Conservation (phyloP, 371 early-diverging fungal species). For the Lichtheimia hyalospora region DNA sequence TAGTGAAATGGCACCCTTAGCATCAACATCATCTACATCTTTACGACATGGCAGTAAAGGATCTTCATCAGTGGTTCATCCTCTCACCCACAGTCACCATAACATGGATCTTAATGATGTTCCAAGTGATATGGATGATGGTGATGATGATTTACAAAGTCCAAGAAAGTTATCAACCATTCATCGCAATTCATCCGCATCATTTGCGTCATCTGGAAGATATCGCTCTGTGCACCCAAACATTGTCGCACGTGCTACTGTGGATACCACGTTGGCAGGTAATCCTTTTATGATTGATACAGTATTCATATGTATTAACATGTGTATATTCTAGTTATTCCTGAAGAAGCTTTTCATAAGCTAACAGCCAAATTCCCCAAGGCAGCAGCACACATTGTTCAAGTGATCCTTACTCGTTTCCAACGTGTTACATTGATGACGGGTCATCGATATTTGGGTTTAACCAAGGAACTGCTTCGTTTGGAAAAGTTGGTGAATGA, state of each 20-base stretch:
- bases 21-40: not conserved
- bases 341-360: conserved; percentile 89
- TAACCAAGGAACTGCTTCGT: conserved; percentile 84
- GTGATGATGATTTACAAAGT: not conserved
- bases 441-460: conserved; percentile 87
- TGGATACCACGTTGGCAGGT: conserved; percentile 84
- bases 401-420: conserved; percentile 93
- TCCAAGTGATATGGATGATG: conserved; percentile 8
- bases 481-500: conserved; percentile 80
- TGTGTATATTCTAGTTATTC: conserved; percentile 64
- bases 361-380: conserved; percentile 89
- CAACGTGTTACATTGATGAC: conserved; percentile 94
- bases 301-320: not conserved
- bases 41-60: no score
- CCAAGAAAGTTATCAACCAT: no score
- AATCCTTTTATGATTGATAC: not conserved
- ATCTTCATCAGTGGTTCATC: not conserved
- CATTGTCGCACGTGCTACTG: conserved; percentile 83
- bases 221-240: conserved; percentile 63
- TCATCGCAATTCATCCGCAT: no score
- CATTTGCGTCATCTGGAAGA: not conserved
- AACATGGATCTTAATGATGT: no score
- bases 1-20: not conserved
- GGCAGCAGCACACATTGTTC: conserved; percentile 93
- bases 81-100: not conserved